Conservation (phyloP, 2,329 filamentous ascomycete genomes). For the Phyllosticta paracitricarpa region DNA sequence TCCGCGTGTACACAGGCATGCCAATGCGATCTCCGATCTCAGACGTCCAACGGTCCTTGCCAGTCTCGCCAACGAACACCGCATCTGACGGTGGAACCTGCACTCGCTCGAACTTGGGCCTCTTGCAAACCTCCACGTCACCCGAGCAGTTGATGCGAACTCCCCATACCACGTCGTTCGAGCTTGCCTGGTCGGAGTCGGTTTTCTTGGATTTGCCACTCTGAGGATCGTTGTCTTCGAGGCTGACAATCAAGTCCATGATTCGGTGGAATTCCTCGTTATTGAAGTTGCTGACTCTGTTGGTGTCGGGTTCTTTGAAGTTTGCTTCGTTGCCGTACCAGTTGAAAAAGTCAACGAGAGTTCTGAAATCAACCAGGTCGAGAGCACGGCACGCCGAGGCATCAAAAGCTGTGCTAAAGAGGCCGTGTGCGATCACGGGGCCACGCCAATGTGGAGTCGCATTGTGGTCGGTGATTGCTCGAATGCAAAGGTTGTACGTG, state of each 20-base stretch:
- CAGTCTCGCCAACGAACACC: neutral
- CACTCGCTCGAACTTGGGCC: neutral
- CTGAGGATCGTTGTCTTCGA: no score
- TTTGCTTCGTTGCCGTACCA: neutral
- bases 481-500: constrained; percentile 8
- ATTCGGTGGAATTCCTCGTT: no score
- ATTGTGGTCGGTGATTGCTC: neutral
- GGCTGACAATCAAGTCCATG: no score
- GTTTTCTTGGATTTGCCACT: no score
- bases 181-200: neutral
- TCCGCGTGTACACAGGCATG: neutral
- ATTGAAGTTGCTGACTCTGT: no score
- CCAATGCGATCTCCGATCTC: neutral
- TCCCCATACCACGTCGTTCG: neutral
- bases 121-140: neutral
- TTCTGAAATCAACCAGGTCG: neutral
- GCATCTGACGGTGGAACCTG: neutral
- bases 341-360: neutral
- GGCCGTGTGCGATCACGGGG: constrained; percentile 5
- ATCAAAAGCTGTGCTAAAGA: neutral
- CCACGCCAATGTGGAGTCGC: constrained; percentile 9
- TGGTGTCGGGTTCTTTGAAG: no score
- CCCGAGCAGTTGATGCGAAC: neutral
- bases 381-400: neutral
- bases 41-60: neutral